Percentiles rank a stretch among this genome's conserved stretches.
Evolutionary conservation across 805 yeast genomes (phyloP).

Genomic region (Spathaspora girioi): DNA sequence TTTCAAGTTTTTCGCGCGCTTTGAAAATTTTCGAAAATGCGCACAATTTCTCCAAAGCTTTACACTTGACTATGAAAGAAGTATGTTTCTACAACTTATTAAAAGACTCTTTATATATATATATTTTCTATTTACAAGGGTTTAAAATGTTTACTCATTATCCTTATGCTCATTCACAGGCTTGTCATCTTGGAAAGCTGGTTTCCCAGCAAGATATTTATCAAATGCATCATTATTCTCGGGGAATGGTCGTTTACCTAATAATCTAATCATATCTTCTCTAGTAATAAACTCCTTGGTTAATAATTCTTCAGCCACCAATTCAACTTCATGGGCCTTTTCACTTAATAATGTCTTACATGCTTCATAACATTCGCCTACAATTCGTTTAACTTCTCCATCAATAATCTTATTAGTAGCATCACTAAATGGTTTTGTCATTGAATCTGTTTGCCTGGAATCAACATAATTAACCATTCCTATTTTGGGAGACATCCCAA

Average conservation of each 20-base stretch:
- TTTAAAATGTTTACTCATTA: constrained; percentile 8
- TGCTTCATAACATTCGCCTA: constrained; percentile 66
- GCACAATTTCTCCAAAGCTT: background rate
- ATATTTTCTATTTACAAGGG: constrained; percentile 1
- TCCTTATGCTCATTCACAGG: constrained; percentile 25
- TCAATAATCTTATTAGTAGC: constrained; percentile 81
- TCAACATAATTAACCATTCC: constrained; percentile 82
- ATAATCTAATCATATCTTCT: constrained; percentile 84
- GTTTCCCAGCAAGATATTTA: constrained; percentile 54
- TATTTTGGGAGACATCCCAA: constrained; percentile 86
- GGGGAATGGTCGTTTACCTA: constrained; percentile 91
- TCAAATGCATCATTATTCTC: constrained; percentile 90
- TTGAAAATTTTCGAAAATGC: background rate
- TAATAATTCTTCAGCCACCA: constrained; percentile 83
- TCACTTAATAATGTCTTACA: constrained; percentile 69
- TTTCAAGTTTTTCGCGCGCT: background rate
- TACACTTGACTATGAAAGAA: background rate
- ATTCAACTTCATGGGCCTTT: constrained; percentile 70
- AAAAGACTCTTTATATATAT: background rate
- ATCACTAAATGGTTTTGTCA: constrained; percentile 87
- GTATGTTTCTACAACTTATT: too few species aligned
- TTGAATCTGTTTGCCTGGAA: constrained; percentile 59
- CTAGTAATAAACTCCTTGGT: constrained; percentile 87
- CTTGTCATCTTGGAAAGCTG: constrained; percentile 37
- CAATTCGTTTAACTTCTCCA: constrained; percentile 73